Percentiles rank a stretch among this genome's conserved stretches.
phyloP scores from a whole-genome alignment of 2,329 filamentous ascomycete species.

The Fusarium sp. region DNA sequence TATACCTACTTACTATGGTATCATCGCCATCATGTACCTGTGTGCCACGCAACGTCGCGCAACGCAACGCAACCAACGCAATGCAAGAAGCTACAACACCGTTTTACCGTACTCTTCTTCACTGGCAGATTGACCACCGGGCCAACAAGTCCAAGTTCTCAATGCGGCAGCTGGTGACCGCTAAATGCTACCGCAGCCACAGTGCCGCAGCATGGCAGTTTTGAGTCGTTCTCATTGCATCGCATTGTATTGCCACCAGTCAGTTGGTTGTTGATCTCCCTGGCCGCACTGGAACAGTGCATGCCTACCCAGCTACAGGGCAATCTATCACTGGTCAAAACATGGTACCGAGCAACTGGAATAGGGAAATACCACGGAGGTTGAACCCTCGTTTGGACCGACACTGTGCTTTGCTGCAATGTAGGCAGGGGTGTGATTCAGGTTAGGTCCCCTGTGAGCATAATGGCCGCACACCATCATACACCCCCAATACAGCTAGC shows the following conservation, averaged over 20 bases:
- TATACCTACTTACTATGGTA: not conserved
- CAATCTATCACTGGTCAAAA: constrained; percentile 1
- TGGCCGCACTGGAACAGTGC: constrained; percentile 13
- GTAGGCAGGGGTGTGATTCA: constrained; percentile 26
- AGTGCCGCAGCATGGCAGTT: constrained; percentile 17
- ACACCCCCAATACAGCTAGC: constrained; percentile 5
- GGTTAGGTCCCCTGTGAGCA: constrained; percentile 37
- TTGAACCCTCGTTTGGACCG: constrained; percentile 25
- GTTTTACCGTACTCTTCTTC: not conserved
- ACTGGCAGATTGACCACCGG: constrained; percentile 6
- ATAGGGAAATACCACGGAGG: constrained; percentile 40
- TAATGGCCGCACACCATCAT: constrained; percentile 21
- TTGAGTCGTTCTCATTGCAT: constrained; percentile 3
- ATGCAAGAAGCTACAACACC: constrained; percentile 7
- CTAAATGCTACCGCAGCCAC: constrained; percentile 15
- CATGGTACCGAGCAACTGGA: constrained; percentile 34
- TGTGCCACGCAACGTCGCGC: constrained; percentile 12
- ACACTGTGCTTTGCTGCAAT: constrained; percentile 31
- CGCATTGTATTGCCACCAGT: constrained; percentile 22
- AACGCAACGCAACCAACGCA: not conserved
- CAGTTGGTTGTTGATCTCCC: constrained; percentile 1
- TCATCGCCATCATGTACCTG: constrained; percentile 8
- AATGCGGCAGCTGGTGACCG: constrained; percentile 26
- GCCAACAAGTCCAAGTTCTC: constrained; percentile 18
- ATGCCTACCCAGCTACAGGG: not conserved